These are phyloP conservation scores for Taphrina sp. DNA, from an alignment of 1,139 yeast species.

Conservation along the genomic window DNA sequence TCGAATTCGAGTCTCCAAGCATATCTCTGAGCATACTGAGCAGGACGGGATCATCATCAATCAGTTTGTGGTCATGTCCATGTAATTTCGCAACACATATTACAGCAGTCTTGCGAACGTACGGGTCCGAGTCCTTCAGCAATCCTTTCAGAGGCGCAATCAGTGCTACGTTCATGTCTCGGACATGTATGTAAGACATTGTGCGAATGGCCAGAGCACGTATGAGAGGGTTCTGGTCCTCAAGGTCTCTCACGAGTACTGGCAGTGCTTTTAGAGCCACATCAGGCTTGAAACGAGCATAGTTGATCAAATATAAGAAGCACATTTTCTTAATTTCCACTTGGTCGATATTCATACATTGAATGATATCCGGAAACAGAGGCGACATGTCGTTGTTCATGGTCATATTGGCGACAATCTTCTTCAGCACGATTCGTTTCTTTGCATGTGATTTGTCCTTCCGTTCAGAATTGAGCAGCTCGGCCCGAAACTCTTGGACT, in stretches of 20 bases:
- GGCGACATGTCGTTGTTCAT: constrained; percentile 76
- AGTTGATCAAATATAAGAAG: constrained; percentile 55
- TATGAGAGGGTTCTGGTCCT: constrained; percentile 48
- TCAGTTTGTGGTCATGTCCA: constrained; percentile 55
- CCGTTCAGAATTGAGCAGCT: constrained; percentile 51
- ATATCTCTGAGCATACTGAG: constrained; percentile 53
- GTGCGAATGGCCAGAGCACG: constrained; percentile 64
- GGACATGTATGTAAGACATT: constrained; percentile 57
- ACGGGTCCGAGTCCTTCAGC: constrained; percentile 56
- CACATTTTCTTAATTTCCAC: constrained; percentile 68
- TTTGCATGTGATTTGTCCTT: constrained; percentile 51
- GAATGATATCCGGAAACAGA: constrained; percentile 65
- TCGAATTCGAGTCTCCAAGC: constrained; percentile 55
- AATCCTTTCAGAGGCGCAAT: constrained; percentile 46
- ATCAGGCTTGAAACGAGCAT: constrained; percentile 60
- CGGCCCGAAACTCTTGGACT: constrained; percentile 58
- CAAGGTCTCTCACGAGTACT: constrained; percentile 54
- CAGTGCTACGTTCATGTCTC: constrained; percentile 54
- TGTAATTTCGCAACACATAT: constrained; percentile 68
- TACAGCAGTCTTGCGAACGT: constrained; percentile 68
- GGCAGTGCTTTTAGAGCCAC: constrained; percentile 45
- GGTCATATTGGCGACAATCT: constrained; percentile 78
- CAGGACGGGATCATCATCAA: constrained; percentile 44
- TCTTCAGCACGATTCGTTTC: constrained; percentile 64
- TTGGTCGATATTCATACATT: constrained; percentile 62